Evolutionary conservation across 2,329 filamentous ascomycete genomes (phyloP).

Genomic region (Colletotrichum tofieldiae): DNA sequence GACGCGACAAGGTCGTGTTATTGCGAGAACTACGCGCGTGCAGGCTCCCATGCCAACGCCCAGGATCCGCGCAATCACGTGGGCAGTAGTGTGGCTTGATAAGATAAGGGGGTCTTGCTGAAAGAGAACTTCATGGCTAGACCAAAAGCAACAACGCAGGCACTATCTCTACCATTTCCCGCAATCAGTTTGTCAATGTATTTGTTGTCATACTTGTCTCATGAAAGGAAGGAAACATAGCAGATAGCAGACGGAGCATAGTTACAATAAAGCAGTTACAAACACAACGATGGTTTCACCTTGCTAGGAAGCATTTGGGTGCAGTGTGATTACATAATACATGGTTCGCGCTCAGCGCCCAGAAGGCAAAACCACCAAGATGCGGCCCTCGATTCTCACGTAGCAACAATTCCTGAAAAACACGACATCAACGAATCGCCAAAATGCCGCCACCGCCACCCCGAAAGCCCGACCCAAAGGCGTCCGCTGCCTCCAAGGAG

Average conservation of each 20-base stretch:
- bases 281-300: background rate
- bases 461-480: constrained; percentile 51
- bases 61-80: constrained; percentile 47
- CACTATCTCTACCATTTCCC: background rate
- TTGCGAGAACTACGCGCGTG: constrained; percentile 11
- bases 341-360: background rate
- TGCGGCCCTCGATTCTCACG: background rate
- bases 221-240: rapidly evolving
- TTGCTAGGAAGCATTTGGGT: background rate
- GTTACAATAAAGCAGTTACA: background rate
- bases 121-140: background rate
- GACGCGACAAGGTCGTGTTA: constrained; percentile 38
- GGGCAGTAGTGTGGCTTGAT: constrained; percentile 41
- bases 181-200: background rate
- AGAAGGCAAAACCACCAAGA: constrained; percentile 38
- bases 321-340: constrained; percentile 1
- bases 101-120: background rate
- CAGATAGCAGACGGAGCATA: background rate
- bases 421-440: constrained; percentile 6
- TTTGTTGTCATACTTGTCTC: rapidly evolving
- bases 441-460: constrained; percentile 50
- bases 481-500: constrained; percentile 75
- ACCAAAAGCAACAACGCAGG: background rate
- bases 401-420: background rate
- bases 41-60: constrained; percentile 8